Evolutionary conservation across 208 protist genomes (phyloP), one percentile per base, ranked within the genome.

Genomic region (Angomonas ambiguus): DNA sequence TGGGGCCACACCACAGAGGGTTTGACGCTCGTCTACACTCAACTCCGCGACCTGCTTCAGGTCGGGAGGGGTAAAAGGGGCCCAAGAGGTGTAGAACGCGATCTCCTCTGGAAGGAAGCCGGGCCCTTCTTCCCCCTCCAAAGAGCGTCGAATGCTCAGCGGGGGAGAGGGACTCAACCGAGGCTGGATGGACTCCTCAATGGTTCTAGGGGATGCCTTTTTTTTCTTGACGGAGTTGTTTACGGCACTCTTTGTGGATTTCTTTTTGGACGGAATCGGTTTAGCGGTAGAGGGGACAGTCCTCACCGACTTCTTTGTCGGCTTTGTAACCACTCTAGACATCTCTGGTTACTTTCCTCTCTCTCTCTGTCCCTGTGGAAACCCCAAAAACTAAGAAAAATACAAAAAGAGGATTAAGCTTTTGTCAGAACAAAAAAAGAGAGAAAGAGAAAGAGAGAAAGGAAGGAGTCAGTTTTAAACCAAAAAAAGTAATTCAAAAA

Each of bases 311-410:
- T 59, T 34, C 34, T 59, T 30, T 31, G 5, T 10, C 13, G 10
- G 53, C 10, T 25, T 11, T 25, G 22, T 8, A 8, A 10, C 24
- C 34, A 25, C 53, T n/a, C 6, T 59, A 34, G 27, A 59, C 53
- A 35, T 35, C 34, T 59, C 25, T 11, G 13, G 25, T 24, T 59
- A 31, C 18, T 59, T 6, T 59, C 53, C 13, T 41, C 35, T 13
- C 13, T 41, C 35, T 41, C 35, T 41, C 35, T 41, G 5, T 41
- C 35, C 35, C 5, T 13, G 35, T 13, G 13, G 35, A 18, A 13
- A n/a, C n/a, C n/a, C n/a, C n/a, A 55, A 20, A 30, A 55, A 27
- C 49, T 55, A 55, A 48, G 38, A 48, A 48, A 48, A n/a, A n/a
- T n/a, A n/a, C n/a, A n/a, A n/a, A n/a, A n/a, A n/a, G n/a, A n/a